Percentiles rank a stretch among this genome's conserved stretches.
Evolutionary conservation across 176 grass and related monocot species (phyloP).

Genomic region (Cenchrus purpureus): DNA sequence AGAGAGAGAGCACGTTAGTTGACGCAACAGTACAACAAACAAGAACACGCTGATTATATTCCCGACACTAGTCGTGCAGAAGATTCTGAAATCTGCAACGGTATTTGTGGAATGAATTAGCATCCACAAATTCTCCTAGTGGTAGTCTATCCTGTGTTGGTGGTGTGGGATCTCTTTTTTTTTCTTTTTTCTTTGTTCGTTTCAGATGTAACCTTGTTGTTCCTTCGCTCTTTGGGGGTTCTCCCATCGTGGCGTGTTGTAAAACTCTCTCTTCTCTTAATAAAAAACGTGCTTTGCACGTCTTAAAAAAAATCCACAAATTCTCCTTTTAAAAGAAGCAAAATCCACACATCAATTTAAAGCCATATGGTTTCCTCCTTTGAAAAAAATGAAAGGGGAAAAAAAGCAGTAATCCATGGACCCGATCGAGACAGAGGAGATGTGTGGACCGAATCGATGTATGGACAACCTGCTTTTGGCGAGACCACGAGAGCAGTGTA

Average conservation of each 20-base stretch:
- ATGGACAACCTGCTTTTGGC: conserved; percentile 4
- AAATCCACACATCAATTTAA: background rate
- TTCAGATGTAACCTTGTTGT: too few species aligned
- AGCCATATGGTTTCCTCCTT: background rate
- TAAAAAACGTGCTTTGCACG: too few species aligned
- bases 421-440: background rate
- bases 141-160: too few species aligned
- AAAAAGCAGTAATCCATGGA: background rate
- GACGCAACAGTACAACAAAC: background rate
- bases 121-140: background rate
- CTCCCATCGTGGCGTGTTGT: too few species aligned
- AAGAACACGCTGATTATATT: background rate
- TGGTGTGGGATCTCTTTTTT: too few species aligned
- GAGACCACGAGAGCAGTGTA: background rate
- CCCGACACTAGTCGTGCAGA: background rate
- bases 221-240: too few species aligned
- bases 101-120: background rate
- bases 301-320: too few species aligned
- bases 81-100: background rate
- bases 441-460: background rate
- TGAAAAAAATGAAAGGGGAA: background rate
- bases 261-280: too few species aligned
- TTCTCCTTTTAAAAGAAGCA: background rate
- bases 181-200: too few species aligned
- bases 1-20: background rate